Evolutionary conservation across 1,284 basidiomycete genomes (phyloP).

Genomic region (Fomes fomentarius): DNA sequence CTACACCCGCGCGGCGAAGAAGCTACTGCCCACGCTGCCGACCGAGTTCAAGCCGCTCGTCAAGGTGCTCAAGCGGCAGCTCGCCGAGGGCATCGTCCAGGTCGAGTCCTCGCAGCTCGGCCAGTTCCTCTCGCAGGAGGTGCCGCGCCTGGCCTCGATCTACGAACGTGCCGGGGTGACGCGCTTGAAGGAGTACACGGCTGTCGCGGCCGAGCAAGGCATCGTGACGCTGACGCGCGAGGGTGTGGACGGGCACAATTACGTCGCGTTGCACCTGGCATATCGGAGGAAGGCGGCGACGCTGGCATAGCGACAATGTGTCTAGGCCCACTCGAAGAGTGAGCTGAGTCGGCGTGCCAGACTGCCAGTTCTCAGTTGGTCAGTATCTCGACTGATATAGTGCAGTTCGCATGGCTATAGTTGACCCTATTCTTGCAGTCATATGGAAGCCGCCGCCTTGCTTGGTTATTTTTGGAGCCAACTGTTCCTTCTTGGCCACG

Average conservation of each 20-base stretch:
- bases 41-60: constrained; percentile 31
- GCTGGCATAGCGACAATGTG: too few species aligned
- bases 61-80: constrained; percentile 34
- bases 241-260: constrained; percentile 38
- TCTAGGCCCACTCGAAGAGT: too few species aligned
- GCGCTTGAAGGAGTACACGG: constrained; percentile 50
- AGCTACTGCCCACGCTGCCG: constrained; percentile 16
- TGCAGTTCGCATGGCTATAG: too few species aligned
- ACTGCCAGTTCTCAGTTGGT: too few species aligned
- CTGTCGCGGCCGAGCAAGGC: constrained; percentile 47
- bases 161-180: constrained; percentile 51
- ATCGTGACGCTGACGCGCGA: constrained; percentile 46
- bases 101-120: constrained; percentile 33
- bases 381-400: too few species aligned
- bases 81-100: constrained; percentile 33
- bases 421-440: too few species aligned
- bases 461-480: too few species aligned
- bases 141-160: constrained; percentile 26
- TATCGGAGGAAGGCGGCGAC: constrained; percentile 15
- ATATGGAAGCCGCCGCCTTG: too few species aligned
- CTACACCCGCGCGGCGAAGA: constrained; percentile 12
- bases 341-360: too few species aligned
- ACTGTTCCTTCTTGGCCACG: too few species aligned
- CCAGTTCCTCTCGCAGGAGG: constrained; percentile 27
- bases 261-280: constrained; percentile 46